Evolutionary conservation across 257 asterid species (phyloP).

Genomic region (Ophiorrhiza pumila): DNA sequence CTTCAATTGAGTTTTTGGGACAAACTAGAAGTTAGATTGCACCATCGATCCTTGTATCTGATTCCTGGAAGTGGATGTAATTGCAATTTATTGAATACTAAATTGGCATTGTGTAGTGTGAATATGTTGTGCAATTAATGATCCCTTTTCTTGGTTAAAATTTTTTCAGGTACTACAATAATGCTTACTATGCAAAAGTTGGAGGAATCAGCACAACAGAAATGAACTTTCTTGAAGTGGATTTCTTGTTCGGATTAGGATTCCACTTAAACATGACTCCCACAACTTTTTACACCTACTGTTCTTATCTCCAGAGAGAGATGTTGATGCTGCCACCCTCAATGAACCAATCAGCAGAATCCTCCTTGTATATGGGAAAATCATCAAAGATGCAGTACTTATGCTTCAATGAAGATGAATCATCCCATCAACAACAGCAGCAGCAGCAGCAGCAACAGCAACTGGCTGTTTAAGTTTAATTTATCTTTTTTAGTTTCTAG

Average conservation of each 20-base stretch:
- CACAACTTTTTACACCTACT: constrained; percentile 61
- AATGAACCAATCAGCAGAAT: constrained; percentile 29
- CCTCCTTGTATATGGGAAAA: constrained; percentile 36
- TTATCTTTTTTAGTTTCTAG: constrained; percentile 20
- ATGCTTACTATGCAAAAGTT: constrained; percentile 92
- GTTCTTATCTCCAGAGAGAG: constrained; percentile 64
- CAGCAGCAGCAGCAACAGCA: constrained; percentile 51
- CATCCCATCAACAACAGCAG: constrained; percentile 53
- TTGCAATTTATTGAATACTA: neutral
- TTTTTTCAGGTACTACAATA: constrained; percentile 74
- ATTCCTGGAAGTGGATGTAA: too few relatives aligned
- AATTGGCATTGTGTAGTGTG: neutral
- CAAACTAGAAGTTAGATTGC: neutral
- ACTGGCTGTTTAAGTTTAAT: constrained; percentile 53
- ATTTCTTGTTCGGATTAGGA: constrained; percentile 83
- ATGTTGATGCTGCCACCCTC: constrained; percentile 66
- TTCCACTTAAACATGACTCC: constrained; percentile 90
- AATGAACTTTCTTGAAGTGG: constrained; percentile 94
- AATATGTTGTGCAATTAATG: neutral
- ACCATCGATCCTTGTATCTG: too few relatives aligned
- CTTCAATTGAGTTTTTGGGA: neutral
- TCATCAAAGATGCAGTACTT: constrained; percentile 54
- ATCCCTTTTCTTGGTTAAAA: neutral
- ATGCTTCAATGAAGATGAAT: constrained; percentile 71
- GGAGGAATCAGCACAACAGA: constrained; percentile 95